phyloP scores from a whole-genome alignment of 345 rosid genomes.

The Cardiospermum halicacabum region DNA sequence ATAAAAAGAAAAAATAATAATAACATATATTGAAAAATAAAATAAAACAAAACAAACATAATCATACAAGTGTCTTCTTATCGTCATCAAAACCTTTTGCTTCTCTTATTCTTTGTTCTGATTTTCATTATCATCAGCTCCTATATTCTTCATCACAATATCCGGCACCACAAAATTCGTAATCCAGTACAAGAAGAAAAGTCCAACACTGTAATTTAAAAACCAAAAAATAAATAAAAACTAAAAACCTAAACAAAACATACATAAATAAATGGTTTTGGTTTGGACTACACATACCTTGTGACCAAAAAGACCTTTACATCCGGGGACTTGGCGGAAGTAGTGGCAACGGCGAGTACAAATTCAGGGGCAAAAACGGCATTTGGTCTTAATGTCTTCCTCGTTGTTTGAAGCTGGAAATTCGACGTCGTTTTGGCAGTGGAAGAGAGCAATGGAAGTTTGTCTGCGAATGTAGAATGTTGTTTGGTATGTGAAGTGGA shows the following conservation, averaged over 20 bases:
- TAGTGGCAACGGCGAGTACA: constrained; percentile 21
- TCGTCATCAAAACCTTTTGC: too few species aligned
- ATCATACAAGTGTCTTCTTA: too few species aligned
- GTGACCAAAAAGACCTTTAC: constrained; percentile 31
- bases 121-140: constrained; percentile 20
- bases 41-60: too few species aligned
- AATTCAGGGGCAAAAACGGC: constrained; percentile 10
- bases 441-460: constrained; percentile 1
- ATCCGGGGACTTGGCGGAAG: constrained; percentile 28
- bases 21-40: too few species aligned
- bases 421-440: neutral
- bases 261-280: neutral
- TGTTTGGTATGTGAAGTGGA: constrained; percentile 10
- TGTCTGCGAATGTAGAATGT: neutral
- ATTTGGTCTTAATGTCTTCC: neutral
- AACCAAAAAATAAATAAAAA: neutral
- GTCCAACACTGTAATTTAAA: constrained; percentile 31
- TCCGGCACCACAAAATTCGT: constrained; percentile 37
- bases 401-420: neutral
- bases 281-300: constrained; percentile 20
- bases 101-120: constrained; percentile 2
- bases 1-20: too few species aligned
- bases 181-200: constrained; percentile 28
- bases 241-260: neutral
- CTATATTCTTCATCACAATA: constrained; percentile 26